A percentile compares a stretch with the other conserved stretches of the same genome.
These are phyloP conservation scores for Fusarium sp. DNA, from an alignment of 2,329 filamentous ascomycete genomes.

Conservation along the genomic window DNA sequence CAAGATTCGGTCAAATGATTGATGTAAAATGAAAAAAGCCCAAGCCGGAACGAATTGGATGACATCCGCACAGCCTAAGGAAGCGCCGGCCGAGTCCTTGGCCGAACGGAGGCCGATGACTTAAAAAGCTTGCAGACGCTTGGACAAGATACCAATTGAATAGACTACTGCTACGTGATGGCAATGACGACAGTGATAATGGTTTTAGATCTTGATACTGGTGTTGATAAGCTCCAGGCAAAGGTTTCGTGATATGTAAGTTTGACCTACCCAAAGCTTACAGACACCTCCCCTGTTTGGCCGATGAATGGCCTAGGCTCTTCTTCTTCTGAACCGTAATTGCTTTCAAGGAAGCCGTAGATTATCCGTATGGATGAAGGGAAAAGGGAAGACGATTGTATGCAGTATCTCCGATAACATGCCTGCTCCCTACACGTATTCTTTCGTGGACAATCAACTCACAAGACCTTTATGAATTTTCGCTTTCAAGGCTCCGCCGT, in stretches of 20 bases:
- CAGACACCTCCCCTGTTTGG: slow-evolving; percentile 7
- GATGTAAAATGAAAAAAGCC: slow-evolving; percentile 11
- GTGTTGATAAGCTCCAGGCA: background rate
- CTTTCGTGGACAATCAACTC: slow-evolving; percentile 10
- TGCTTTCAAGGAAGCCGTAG: background rate
- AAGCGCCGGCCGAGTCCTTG: slow-evolving; percentile 21
- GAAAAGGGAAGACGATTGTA: slow-evolving; percentile 19
- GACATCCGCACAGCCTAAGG: slow-evolving; percentile 10
- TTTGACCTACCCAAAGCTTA: slow-evolving; percentile 4
- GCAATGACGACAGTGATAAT: slow-evolving; percentile 22
- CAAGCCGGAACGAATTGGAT: slow-evolving; percentile 14
- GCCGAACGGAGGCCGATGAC: slow-evolving; percentile 14
- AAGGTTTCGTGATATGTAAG: slow-evolving; percentile 7
- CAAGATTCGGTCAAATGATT: slow-evolving; percentile 18
- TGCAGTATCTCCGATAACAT: slow-evolving; percentile 36
- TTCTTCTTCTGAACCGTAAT: background rate
- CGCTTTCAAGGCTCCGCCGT: slow-evolving; percentile 2
- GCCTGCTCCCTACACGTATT: too few relatives aligned
- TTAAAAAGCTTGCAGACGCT: background rate
- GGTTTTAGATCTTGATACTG: background rate
- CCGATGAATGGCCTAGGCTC: background rate
- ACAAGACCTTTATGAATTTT: slow-evolving; percentile 23
- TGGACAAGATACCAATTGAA: slow-evolving; percentile 4
- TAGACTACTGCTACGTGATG: slow-evolving; percentile 6
- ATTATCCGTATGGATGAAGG: background rate